phyloP scores from a whole-genome alignment of 108 stramenopile species.

The Halocafeteria seosinensis region DNA sequence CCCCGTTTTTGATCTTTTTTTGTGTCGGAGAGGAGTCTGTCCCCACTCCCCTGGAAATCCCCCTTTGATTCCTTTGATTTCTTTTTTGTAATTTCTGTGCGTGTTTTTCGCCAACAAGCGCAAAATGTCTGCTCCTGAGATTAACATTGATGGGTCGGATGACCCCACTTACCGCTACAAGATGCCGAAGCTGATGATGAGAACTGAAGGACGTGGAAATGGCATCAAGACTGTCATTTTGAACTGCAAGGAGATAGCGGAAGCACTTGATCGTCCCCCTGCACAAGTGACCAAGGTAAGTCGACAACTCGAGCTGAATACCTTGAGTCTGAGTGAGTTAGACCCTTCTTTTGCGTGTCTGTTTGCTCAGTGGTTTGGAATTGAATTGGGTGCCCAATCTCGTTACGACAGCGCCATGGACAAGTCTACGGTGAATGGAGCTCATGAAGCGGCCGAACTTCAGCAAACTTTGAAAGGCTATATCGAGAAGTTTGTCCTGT shows the following conservation, averaged over 20 bases:
- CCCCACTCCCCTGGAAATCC: too few species aligned
- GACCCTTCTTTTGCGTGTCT: too few species aligned
- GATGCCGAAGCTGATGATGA: constrained; percentile 7
- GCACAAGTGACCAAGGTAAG: too few species aligned
- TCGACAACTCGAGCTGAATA: too few species aligned
- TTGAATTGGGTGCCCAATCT: constrained; percentile 89
- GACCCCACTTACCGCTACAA: constrained; percentile 19
- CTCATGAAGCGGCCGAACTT: constrained; percentile 64
- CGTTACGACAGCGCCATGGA: constrained; percentile 72
- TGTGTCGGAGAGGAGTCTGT: too few species aligned
- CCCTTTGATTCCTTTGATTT: too few species aligned
- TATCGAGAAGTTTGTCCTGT: constrained; percentile 86
- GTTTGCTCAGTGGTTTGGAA: constrained; percentile 76
- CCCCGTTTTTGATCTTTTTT: too few species aligned
- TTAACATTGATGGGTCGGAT: constrained; percentile 15
- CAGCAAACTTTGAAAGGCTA: constrained; percentile 74
- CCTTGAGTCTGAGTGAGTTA: too few species aligned
- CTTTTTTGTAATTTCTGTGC: too few species aligned
- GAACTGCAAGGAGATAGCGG: constrained; percentile 73
- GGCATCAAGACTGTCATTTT: constrained; percentile 93
- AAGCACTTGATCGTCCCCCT: too few species aligned
- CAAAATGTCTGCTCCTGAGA: too few species aligned
- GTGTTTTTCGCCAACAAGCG: too few species aligned
- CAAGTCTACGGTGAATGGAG: constrained; percentile 89
- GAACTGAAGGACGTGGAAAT: constrained; percentile 86